Conservation (phyloP, 306 rosid genomes). For the Sesbania bispinosa region DNA sequence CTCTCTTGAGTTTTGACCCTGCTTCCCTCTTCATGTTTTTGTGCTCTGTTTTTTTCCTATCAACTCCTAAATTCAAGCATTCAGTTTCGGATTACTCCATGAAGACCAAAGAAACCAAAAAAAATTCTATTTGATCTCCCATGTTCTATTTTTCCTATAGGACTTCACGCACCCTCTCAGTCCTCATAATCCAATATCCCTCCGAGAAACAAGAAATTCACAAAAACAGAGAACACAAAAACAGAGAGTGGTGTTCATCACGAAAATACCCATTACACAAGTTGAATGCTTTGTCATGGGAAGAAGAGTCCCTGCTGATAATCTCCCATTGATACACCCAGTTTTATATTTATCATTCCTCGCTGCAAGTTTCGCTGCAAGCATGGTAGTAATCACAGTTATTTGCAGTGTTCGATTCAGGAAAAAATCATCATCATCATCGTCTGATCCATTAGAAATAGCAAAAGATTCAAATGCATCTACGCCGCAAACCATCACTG, state of each 20-base stretch:
- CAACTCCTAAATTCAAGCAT: slow-evolving; percentile 57
- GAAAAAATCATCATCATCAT: slow-evolving; percentile 21
- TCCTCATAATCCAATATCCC: slow-evolving; percentile 1
- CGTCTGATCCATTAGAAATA: slow-evolving; percentile 7
- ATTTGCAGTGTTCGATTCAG: slow-evolving; percentile 44
- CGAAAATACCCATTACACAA: background rate
- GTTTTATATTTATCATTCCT: slow-evolving; percentile 38
- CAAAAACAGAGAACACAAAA: no score
- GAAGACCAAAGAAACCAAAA: background rate
- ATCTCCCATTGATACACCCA: slow-evolving; percentile 38
- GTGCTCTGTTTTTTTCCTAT: slow-evolving; percentile 24
- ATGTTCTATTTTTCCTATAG: background rate
- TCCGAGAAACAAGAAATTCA: background rate
- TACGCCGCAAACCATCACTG: background rate
- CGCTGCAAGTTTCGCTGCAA: slow-evolving; percentile 44
- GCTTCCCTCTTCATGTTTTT: slow-evolving; percentile 11
- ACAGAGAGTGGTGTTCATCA: background rate
- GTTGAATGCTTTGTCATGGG: slow-evolving; percentile 50
- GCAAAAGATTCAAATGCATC: background rate
- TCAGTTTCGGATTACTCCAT: slow-evolving; percentile 30
- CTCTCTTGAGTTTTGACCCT: slow-evolving; percentile 8
- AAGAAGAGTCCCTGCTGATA: slow-evolving; percentile 54
- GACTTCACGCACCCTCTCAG: slow-evolving; percentile 15
- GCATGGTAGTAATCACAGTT: slow-evolving; percentile 51
- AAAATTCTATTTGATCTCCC: background rate